phyloP scores from a whole-genome alignment of 345 rosid species.

The Diplotaxis tenuifolia region DNA sequence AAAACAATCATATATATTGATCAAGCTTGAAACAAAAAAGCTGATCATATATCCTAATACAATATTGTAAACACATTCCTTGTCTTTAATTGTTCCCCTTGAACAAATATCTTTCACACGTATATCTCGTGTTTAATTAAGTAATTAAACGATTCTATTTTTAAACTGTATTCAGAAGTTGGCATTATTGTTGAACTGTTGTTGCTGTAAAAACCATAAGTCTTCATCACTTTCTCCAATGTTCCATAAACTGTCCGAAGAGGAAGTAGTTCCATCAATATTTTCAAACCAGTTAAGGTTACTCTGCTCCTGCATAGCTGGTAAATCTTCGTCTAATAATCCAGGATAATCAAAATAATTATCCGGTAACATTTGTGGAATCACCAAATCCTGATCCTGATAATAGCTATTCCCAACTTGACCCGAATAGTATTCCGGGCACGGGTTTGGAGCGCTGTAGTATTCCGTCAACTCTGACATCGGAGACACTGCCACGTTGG shows the following conservation, averaged over 20 bases:
- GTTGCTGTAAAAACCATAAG: slow-evolving; percentile 62
- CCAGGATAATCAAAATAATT: slow-evolving; percentile 46
- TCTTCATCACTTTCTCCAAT: slow-evolving; percentile 52
- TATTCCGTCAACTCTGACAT: slow-evolving; percentile 68
- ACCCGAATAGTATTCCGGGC: slow-evolving; percentile 47
- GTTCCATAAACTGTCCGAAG: slow-evolving; percentile 70
- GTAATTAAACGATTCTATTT: slow-evolving; percentile 17
- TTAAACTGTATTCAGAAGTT: slow-evolving; percentile 37
- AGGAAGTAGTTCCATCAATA: slow-evolving; percentile 38
- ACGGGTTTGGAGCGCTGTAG: slow-evolving; percentile 46
- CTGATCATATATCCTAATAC: slow-evolving; percentile 30
- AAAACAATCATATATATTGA: slow-evolving; percentile 18
- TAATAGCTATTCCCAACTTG: slow-evolving; percentile 42
- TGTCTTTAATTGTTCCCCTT: slow-evolving; percentile 29
- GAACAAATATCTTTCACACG: slow-evolving; percentile 37
- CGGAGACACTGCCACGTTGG: slow-evolving; percentile 64
- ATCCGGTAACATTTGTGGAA: slow-evolving; percentile 43
- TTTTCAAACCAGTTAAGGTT: slow-evolving; percentile 48
- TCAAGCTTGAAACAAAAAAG: slow-evolving; percentile 32
- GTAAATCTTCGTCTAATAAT: slow-evolving; percentile 30
- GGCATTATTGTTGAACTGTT: slow-evolving; percentile 51
- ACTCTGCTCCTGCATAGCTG: slow-evolving; percentile 49
- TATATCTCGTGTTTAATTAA: slow-evolving; percentile 21
- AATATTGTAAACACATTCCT: slow-evolving; percentile 20
- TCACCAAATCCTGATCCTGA: slow-evolving; percentile 44